phyloP scores from a whole-genome alignment of 768 basidiomycete genomes.

The Leccinum subgranulosum region DNA sequence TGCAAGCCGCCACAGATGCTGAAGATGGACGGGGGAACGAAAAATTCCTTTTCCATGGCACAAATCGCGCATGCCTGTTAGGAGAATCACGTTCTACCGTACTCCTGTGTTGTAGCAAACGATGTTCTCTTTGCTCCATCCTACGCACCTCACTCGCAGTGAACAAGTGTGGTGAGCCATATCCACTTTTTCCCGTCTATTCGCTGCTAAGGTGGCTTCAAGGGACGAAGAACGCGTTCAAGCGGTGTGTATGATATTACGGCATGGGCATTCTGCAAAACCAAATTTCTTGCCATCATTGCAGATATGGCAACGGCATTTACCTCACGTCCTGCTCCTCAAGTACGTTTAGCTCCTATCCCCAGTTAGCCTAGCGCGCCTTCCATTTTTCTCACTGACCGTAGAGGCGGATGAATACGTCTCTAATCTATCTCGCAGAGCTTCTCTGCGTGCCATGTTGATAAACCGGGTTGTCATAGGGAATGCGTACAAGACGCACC shows the following conservation, averaged over 20 bases:
- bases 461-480: slow-evolving; percentile 7
- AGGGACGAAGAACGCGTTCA: slow-evolving; percentile 16
- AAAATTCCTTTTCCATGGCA: slow-evolving; percentile 10
- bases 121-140: slow-evolving; percentile 13
- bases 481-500: slow-evolving; percentile 7
- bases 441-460: slow-evolving; percentile 11
- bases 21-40: slow-evolving; percentile 10
- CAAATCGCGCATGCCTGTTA: slow-evolving; percentile 13
- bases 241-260: slow-evolving; percentile 7
- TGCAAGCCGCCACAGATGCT: slow-evolving; percentile 5
- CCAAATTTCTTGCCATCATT: neutral
- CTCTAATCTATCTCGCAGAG: slow-evolving; percentile 10
- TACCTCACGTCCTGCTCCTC: slow-evolving; percentile 15
- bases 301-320: slow-evolving; percentile 13
- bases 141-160: slow-evolving; percentile 13
- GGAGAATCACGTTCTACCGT: slow-evolving; percentile 12
- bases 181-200: neutral
- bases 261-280: neutral
- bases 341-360: slow-evolving; percentile 3
- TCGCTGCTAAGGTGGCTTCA: neutral
- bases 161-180: slow-evolving; percentile 7
- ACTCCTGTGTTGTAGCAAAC: slow-evolving; percentile 3
- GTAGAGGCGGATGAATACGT: slow-evolving; percentile 16
- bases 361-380: neutral
- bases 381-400: slow-evolving; percentile 6